Evolutionary conservation across 495 filamentous ascomycete species (phyloP), one percentile per base, ranked within the genome.

Genomic region (Penicillium desertorum): DNA sequence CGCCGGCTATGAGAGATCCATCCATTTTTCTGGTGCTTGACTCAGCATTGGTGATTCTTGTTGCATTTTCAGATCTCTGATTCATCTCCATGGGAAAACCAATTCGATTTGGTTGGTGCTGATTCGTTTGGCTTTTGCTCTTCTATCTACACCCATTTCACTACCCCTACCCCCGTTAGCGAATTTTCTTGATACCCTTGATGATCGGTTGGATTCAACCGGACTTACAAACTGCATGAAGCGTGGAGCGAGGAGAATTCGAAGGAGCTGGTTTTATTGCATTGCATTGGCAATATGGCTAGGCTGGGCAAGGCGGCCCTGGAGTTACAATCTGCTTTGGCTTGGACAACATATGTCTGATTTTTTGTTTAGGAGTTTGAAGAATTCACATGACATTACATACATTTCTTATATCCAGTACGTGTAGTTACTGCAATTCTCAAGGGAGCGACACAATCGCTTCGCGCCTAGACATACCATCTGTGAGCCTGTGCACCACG

Each of bases 1-100:
- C 73, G 76, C 27, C 65, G 76, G 22, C 58, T 79, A 20, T 77
- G 54, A 71, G 61, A 14, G 8, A 39, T 50, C 22, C 5, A 19
- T 48, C 19, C n/a, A 9, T 39, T 17, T 19, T 9, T n/a, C 29
- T 48, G 17, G 22, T 19, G 10, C 22, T 37, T n/a, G 36, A 37
- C 16, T 7, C 8, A 6, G n/a, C 7, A 37, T n/a, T 37, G 36
- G 7, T 37, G 34, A 45, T 10, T 17, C 16, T 32, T 48, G 9
- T 30, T 52, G 17, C 41, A 46, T 51, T 41, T 39, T 36, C 23
- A 17, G 20, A 16, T 4, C 49, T 23, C 16, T 10, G 4, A 14
- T 41, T 41, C 25, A 11, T 42, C 14, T 29, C 8, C 11, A n/a
- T 36, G 41, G 41, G 17, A 42, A 17, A 42, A 7, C 36, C 19